Evolutionary conservation across 805 yeast genomes (phyloP), one percentile per base, ranked within the genome.

Genomic region (Wickerhamomyces ciferrii): DNA sequence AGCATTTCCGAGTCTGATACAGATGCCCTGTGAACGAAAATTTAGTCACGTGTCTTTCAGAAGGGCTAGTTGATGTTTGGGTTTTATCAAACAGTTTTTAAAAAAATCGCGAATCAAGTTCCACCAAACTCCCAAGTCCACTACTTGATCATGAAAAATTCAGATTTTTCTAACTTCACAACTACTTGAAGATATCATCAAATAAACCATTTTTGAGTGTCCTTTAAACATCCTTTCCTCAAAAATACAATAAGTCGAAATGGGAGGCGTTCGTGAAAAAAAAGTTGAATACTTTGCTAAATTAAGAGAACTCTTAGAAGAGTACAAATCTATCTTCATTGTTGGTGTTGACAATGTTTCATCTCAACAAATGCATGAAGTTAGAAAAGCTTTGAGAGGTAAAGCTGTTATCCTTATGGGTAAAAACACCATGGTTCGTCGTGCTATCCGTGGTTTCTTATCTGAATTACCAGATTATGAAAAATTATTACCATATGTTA

Each of bases 391-490:
- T 59, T 84, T 94, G 69, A 90, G 99, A 81, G 87, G 89, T 62
- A 86, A 83, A 53, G 99, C 94, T 68, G 94, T 87, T 62, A 91
- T 94, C 62, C 79, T 94, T 69, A 94, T 94, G 99, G 99, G 99
- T 81, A 94, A 94, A 87, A 94, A 94, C 97, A 94, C 99, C 83
- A 92, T 94, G 98, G 96, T 94, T 62, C 89, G 99, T 82, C 90
- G 98, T 80, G 99, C 99, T 71, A 79, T 94, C 82, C 90, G 99
- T 80, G 94, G 90, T 67, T 88, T 89, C 84, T 70, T 91, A 62
- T 45, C 84, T 67, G 98, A 92, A 71, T 81, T 88, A 76, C 97
- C 98, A 72, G 97, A 94, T 66, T 87, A 72, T 71, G 99, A 94
- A 81, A 90, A 85, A 75, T 74, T 94, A 66, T 78, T 94, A 75